Conservation (phyloP, 108 stramenopile species). For the Discostella stelligeroides region DNA sequence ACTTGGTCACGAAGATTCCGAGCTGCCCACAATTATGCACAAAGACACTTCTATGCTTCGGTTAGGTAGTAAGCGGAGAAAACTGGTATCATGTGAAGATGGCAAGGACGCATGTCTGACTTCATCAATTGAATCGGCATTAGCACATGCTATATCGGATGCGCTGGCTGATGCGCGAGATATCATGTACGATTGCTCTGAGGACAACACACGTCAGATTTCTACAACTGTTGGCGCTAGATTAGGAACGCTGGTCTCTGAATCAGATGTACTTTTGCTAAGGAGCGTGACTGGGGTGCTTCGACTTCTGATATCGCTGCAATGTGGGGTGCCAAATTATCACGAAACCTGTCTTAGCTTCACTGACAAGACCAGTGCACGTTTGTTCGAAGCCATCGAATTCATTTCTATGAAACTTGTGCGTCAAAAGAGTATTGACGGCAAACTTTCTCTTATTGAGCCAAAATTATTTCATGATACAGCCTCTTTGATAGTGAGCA, state of each 20-base stretch:
- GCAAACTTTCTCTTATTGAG: constrained; percentile 18
- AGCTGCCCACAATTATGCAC: neutral
- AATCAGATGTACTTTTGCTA: constrained; percentile 19
- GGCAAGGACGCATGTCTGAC: neutral
- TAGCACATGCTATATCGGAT: constrained; percentile 19
- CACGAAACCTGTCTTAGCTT: neutral
- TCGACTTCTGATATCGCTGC: constrained; percentile 31
- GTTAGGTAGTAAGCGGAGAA: constrained; percentile 42
- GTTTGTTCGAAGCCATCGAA: constrained; percentile 25
- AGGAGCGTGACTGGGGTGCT: constrained; percentile 25
- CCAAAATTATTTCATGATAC: constrained; percentile 1
- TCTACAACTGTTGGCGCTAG: neutral
- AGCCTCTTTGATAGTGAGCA: constrained; percentile 17
- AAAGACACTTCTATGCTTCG: constrained; percentile 1
- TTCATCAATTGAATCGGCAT: constrained; percentile 17
- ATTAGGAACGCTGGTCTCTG: constrained; percentile 18
- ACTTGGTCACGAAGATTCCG: constrained; percentile 1
- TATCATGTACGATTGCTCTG: constrained; percentile 11
- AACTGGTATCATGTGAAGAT: constrained; percentile 8
- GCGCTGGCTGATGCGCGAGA: constrained; percentile 12
- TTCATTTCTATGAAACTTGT: constrained; percentile 21
- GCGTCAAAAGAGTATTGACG: constrained; percentile 25
- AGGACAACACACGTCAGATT: neutral
- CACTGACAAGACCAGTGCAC: constrained; percentile 6
- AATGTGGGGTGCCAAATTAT: neutral